phyloP scores from a whole-genome alignment of 148 eudicot species.

The Selenicereus undatus region DNA sequence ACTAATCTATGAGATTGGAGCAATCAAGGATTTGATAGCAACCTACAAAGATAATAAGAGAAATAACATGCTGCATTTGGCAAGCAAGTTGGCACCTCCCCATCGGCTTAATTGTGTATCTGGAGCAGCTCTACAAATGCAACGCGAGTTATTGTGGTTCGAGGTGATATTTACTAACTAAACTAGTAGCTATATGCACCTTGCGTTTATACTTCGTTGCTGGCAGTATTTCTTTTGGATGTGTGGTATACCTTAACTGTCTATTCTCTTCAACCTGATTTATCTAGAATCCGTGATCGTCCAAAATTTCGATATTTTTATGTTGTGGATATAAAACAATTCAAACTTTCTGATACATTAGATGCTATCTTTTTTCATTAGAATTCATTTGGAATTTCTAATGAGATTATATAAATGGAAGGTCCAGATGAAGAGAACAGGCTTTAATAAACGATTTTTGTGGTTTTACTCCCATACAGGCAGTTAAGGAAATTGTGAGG shows the following conservation, averaged over 20 bases:
- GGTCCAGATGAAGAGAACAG: background rate
- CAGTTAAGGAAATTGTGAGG: slow-evolving; percentile 23
- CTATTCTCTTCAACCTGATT: background rate
- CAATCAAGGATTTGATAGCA: slow-evolving; percentile 39
- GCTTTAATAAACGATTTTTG: background rate
- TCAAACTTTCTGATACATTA: background rate
- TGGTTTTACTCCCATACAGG: slow-evolving; percentile 10
- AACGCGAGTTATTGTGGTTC: slow-evolving; percentile 23
- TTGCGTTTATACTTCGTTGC: too few species aligned
- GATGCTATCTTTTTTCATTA: too few species aligned
- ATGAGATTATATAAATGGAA: background rate
- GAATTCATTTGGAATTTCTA: background rate
- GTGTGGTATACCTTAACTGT: background rate
- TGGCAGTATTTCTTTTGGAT: background rate
- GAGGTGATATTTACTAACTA: slow-evolving; percentile 2
- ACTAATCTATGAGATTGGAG: slow-evolving; percentile 43
- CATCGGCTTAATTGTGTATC: slow-evolving; percentile 21
- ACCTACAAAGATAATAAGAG: slow-evolving; percentile 31
- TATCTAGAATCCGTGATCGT: background rate
- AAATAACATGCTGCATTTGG: slow-evolving; percentile 48
- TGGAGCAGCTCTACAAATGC: slow-evolving; percentile 28
- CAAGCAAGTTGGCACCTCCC: slow-evolving; percentile 24
- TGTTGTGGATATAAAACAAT: too few species aligned
- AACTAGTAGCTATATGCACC: too few species aligned
- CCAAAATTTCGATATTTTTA: too few species aligned